These are phyloP conservation scores for Turritis glabra DNA, from an alignment of 345 rosid genomes.

Conservation along the genomic window DNA sequence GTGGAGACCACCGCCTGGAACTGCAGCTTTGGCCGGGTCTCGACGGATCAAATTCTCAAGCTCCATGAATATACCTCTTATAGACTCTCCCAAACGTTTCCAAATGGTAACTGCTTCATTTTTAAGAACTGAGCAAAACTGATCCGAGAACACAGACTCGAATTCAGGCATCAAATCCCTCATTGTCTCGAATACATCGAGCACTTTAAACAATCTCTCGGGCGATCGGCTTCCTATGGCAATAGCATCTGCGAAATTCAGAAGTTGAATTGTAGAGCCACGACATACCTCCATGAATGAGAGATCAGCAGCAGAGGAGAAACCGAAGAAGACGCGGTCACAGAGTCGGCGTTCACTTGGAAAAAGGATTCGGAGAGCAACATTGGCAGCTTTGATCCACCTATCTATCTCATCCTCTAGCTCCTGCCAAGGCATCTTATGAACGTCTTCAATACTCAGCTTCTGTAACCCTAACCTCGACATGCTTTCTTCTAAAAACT, in stretches of 20 bases:
- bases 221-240: slow-evolving; percentile 82
- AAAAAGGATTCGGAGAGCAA: slow-evolving; percentile 71
- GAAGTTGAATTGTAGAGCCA: slow-evolving; percentile 68
- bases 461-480: slow-evolving; percentile 70
- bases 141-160: slow-evolving; percentile 67
- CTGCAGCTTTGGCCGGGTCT: slow-evolving; percentile 81
- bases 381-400: slow-evolving; percentile 82
- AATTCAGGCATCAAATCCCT: slow-evolving; percentile 83
- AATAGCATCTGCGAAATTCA: slow-evolving; percentile 72
- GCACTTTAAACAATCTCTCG: slow-evolving; percentile 81
- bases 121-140: slow-evolving; percentile 66
- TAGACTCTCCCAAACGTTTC: slow-evolving; percentile 78
- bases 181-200: slow-evolving; percentile 80
- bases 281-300: slow-evolving; percentile 97
- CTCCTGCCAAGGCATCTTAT: slow-evolving; percentile 72
- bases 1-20: slow-evolving; percentile 84
- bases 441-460: slow-evolving; percentile 83
- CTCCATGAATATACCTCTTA: slow-evolving; percentile 88
- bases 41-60: slow-evolving; percentile 84
- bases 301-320: slow-evolving; percentile 65
- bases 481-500: slow-evolving; percentile 80
- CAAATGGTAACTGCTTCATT: slow-evolving; percentile 74
- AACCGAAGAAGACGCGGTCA: slow-evolving; percentile 76
- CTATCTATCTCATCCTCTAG: slow-evolving; percentile 83
- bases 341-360: slow-evolving; percentile 96